These are phyloP conservation scores for Leishmania martiniquensis DNA, from an alignment of 208 protist species.

Conservation along the genomic window DNA sequence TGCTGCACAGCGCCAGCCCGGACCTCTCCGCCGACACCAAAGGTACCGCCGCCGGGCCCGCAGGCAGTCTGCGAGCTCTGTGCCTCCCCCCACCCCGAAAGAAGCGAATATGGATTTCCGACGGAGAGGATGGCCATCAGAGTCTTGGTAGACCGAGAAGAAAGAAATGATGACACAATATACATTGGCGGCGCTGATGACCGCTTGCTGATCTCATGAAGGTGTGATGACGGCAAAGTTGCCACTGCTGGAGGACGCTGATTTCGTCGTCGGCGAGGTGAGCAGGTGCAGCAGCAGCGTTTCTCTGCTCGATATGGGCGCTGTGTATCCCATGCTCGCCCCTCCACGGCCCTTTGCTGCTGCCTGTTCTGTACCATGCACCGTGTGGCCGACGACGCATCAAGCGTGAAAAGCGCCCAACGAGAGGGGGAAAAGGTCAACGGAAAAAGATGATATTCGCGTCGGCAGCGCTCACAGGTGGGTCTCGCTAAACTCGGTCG, in stretches of 20 bases:
- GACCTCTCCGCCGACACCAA: background rate
- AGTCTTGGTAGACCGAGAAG: background rate
- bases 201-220: background rate
- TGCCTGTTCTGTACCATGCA: background rate
- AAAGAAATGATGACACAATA: background rate
- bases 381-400: background rate
- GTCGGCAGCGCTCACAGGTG: background rate
- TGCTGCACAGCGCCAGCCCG: background rate
- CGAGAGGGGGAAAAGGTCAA: background rate
- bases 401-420: background rate
- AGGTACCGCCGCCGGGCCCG: background rate
- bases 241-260: background rate
- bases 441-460: background rate
- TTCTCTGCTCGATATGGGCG: background rate
- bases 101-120: background rate
- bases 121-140: background rate
- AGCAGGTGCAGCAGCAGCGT: background rate
- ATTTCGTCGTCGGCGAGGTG: background rate
- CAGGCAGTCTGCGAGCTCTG: background rate
- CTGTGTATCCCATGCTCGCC: background rate
- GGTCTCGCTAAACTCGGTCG: background rate
- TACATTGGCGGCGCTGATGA: constrained; percentile 3
- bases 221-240: background rate
- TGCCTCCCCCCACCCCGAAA: background rate
- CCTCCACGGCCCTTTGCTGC: background rate